A percentile compares a stretch with the other conserved stretches of the same genome.
Evolutionary conservation across 225 moss, liverwort and hornwort species (phyloP).

Genomic region (Bryum argenteum): DNA sequence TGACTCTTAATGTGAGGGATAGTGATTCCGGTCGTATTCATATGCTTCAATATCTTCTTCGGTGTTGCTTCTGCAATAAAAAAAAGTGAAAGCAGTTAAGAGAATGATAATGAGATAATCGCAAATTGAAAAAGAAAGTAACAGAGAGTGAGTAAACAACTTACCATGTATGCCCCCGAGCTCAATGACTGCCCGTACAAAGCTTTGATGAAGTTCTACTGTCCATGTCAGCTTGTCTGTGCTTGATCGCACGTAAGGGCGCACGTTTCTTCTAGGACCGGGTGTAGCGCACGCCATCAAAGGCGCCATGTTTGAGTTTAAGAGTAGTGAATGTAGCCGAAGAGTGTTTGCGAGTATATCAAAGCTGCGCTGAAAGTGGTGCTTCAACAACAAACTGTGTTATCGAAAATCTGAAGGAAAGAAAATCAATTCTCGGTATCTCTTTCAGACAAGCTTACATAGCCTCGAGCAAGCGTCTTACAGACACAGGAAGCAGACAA

Average conservation of each 20-base stretch:
- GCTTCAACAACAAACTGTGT: slow-evolving; percentile 1
- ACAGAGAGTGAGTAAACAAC: slow-evolving; percentile 18
- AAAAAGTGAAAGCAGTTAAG: not conserved
- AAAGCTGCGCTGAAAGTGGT: slow-evolving; percentile 7
- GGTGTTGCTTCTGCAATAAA: slow-evolving; percentile 63
- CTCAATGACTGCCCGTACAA: slow-evolving; percentile 52
- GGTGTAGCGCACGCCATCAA: slow-evolving; percentile 7
- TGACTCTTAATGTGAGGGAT: slow-evolving; percentile 74
- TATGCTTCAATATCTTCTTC: slow-evolving; percentile 58
- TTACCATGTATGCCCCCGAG: slow-evolving; percentile 69
- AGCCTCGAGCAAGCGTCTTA: slow-evolving; percentile 1
- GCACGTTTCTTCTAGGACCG: slow-evolving; percentile 36
- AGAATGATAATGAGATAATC: not conserved
- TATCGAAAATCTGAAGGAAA: slow-evolving; percentile 28
- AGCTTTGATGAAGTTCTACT: slow-evolving; percentile 37
- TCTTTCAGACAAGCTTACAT: slow-evolving; percentile 10
- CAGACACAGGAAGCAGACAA: too few relatives aligned
- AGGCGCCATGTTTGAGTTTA: too few relatives aligned
- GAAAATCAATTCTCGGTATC: too few relatives aligned
- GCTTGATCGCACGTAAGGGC: slow-evolving; percentile 46
- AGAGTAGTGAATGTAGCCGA: not conserved
- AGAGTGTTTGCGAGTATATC: slow-evolving; percentile 10
- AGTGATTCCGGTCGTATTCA: slow-evolving; percentile 61
- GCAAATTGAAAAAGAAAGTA: not conserved
- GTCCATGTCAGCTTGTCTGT: slow-evolving; percentile 47